Evolutionary conservation across 345 rosid species (phyloP).

Genomic region (Schrenkiella parvula): DNA sequence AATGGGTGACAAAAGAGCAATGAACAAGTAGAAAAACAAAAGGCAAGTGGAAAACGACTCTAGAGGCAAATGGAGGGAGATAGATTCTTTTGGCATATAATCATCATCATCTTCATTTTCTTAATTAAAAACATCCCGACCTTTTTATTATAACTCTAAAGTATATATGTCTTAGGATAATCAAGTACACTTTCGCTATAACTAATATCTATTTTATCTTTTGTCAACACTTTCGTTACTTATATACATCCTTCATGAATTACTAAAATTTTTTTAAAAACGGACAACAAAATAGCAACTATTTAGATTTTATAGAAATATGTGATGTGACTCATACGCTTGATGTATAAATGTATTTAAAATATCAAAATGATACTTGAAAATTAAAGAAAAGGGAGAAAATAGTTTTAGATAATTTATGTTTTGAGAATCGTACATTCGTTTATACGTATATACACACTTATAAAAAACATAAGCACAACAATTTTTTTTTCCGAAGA

Average conservation of each 20-base stretch:
- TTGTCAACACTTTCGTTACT: background rate
- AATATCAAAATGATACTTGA: no score
- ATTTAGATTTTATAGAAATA: background rate
- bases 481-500: no score
- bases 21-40: constrained; percentile 16
- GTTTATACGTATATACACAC: background rate
- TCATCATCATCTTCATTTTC: background rate
- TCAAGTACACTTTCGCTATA: constrained; percentile 19
- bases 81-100: constrained; percentile 28
- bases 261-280: background rate
- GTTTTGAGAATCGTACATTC: background rate
- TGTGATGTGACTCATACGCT: constrained; percentile 4
- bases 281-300: background rate
- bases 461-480: background rate
- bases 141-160: constrained; percentile 3
- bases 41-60: constrained; percentile 20
- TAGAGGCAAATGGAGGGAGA: constrained; percentile 29
- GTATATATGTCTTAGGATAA: constrained; percentile 9
- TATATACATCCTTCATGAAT: background rate
- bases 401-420: background rate
- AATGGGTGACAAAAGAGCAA: constrained; percentile 24
- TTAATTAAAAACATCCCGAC: background rate
- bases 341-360: no score
- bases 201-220: background rate
- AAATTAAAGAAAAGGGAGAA: background rate